A percentile compares a stretch with the other conserved stretches of the same genome.
Evolutionary conservation across 345 rosid genomes (phyloP).

Genomic region (Populus euphratica): DNA sequence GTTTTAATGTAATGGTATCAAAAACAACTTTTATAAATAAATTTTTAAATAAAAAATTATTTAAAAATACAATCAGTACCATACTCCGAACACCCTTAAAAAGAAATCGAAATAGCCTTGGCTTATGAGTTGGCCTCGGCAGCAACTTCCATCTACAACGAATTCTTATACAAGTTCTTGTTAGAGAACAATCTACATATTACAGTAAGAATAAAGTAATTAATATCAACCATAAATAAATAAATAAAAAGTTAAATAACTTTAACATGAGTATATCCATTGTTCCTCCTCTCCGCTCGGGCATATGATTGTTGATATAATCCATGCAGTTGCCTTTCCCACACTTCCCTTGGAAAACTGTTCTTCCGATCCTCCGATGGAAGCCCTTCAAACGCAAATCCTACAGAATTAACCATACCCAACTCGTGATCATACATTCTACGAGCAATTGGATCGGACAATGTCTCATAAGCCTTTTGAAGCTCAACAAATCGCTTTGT

Average conservation of each 20-base stretch:
- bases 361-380: conserved; percentile 2
- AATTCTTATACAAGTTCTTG: too few relatives aligned
- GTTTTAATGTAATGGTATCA: accelerated
- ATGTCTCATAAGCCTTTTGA: conserved; percentile 42
- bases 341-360: conserved; percentile 20
- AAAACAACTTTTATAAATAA: too few relatives aligned
- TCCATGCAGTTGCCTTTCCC: conserved; percentile 39
- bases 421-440: conserved; percentile 28
- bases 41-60: too few relatives aligned
- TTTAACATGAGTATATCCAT: neutral
- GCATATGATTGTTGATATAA: conserved; percentile 23
- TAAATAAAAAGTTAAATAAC: neutral
- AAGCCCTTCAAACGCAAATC: neutral
- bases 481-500: conserved; percentile 35
- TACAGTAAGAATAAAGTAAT: neutral
- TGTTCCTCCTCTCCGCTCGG: conserved; percentile 22
- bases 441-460: conserved; percentile 34
- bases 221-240: neutral
- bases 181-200: neutral
- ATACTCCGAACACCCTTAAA: too few relatives aligned
- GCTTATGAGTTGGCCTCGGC: too few relatives aligned
- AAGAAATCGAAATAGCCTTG: too few relatives aligned
- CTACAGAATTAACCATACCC: conserved; percentile 13
- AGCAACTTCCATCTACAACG: too few relatives aligned
- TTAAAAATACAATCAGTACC: accelerated